These are phyloP conservation scores for Linderina pennispora DNA, from an alignment of 192 early-diverging fungal genomes.

Conservation along the genomic window DNA sequence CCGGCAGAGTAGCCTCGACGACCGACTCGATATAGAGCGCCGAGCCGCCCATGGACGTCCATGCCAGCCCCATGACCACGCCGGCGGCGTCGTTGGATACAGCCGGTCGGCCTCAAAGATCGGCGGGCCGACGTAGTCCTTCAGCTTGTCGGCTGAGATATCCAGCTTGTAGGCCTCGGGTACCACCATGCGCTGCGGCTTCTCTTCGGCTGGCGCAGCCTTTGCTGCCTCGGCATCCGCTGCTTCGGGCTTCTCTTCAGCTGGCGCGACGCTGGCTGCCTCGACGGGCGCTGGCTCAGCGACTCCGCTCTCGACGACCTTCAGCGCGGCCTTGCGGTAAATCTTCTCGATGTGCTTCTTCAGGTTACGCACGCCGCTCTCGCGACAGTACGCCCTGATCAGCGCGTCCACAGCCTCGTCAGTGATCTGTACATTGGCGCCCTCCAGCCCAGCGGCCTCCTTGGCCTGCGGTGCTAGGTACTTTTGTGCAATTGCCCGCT, in stretches of 20 bases:
- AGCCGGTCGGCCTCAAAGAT: slow-evolving; percentile 84
- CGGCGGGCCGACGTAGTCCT: slow-evolving; percentile 91
- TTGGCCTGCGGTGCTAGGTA: slow-evolving; percentile 87
- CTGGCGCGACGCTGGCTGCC: not conserved
- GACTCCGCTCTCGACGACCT: slow-evolving; percentile 66
- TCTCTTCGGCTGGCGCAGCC: slow-evolving; percentile 16
- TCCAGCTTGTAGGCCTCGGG: slow-evolving; percentile 53
- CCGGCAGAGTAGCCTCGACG: slow-evolving; percentile 67
- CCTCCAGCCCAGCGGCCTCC: slow-evolving; percentile 72
- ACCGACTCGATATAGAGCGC: slow-evolving; percentile 95
- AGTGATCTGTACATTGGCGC: slow-evolving; percentile 61
- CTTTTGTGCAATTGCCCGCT: slow-evolving; percentile 88
- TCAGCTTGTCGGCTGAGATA: slow-evolving; percentile 67
- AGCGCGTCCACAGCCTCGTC: slow-evolving; percentile 75
- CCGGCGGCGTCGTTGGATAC: slow-evolving; percentile 89
- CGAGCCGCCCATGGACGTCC: slow-evolving; percentile 95
- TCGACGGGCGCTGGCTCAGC: slow-evolving; percentile 10
- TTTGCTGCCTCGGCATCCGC: slow-evolving; percentile 4
- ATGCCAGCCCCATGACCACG: slow-evolving; percentile 97
- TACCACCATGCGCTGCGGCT: slow-evolving; percentile 44
- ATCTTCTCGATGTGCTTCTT: slow-evolving; percentile 99
- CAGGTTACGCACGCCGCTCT: slow-evolving; percentile 94
- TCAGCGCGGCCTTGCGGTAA: slow-evolving; percentile 92
- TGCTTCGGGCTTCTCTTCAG: not conserved
- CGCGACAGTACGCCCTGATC: slow-evolving; percentile 90